Conservation (phyloP, 139 green algal species). For the Volvox africanus region DNA sequence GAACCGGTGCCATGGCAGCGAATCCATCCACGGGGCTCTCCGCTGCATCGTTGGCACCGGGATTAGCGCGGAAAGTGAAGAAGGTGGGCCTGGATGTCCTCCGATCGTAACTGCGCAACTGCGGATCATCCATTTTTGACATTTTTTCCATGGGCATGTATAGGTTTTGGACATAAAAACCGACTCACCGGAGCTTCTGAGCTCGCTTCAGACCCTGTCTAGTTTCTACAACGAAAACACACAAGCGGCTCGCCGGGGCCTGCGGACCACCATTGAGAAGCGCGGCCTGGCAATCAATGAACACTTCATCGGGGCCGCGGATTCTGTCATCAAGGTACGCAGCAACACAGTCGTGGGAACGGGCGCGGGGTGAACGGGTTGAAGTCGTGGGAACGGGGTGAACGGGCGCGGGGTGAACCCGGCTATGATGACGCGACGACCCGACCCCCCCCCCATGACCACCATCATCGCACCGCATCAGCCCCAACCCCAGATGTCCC, state of each 20-base stretch:
- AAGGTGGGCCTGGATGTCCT: slow-evolving; percentile 67
- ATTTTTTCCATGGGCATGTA: background rate
- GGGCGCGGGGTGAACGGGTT: too few species aligned
- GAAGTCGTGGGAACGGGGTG: too few species aligned
- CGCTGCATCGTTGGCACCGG: slow-evolving; percentile 70
- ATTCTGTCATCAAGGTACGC: slow-evolving; percentile 75
- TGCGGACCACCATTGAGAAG: slow-evolving; percentile 86
- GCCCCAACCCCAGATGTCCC: background rate
- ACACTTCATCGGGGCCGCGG: slow-evolving; percentile 82
- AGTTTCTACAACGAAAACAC: slow-evolving; percentile 86
- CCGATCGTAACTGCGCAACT: background rate
- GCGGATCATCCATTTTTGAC: background rate
- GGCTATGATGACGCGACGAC: too few species aligned
- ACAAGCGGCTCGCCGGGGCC: slow-evolving; percentile 38
- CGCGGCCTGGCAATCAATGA: slow-evolving; percentile 80
- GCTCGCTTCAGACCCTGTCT: slow-evolving; percentile 82
- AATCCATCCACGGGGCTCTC: background rate
- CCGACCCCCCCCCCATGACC: background rate
- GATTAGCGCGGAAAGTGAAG: slow-evolving; percentile 87
- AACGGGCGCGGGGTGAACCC: too few species aligned
- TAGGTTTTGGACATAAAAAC: slow-evolving; percentile 91
- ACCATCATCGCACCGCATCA: background rate
- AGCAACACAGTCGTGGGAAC: background rate
- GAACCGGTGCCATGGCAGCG: background rate
- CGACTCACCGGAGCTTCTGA: slow-evolving; percentile 86